A percentile compares a stretch with the other conserved stretches of the same genome.
These are phyloP conservation scores for Podochytrium sp. DNA, from an alignment of 192 early-diverging fungal species.

Conservation along the genomic window DNA sequence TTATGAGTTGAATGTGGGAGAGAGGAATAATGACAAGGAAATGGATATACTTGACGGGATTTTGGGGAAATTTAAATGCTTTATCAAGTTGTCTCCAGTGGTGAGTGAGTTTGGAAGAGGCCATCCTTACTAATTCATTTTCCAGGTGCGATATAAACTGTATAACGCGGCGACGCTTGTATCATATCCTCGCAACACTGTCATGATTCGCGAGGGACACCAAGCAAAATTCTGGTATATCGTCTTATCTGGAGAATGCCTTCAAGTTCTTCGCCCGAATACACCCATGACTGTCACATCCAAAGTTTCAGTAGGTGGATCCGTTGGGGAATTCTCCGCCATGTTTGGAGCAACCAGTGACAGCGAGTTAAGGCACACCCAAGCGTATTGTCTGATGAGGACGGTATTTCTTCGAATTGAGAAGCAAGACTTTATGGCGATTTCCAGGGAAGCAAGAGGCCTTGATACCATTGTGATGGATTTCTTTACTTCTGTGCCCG, in stretches of 20 bases:
- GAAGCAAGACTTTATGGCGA: constrained; percentile 30
- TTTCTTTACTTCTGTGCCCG: constrained; percentile 30
- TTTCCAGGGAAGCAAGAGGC: constrained; percentile 20
- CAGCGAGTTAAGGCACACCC: constrained; percentile 9
- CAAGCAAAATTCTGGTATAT: constrained; percentile 30
- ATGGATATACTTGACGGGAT: constrained; percentile 27
- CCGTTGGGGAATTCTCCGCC: constrained; percentile 21
- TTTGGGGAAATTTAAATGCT: constrained; percentile 22
- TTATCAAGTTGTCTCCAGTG: constrained; percentile 30
- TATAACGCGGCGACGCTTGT: constrained; percentile 32
- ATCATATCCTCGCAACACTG: constrained; percentile 25
- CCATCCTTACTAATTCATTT: too few species aligned
- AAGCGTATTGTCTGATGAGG: constrained; percentile 30
- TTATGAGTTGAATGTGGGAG: constrained; percentile 11
- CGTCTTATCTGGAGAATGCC: constrained; percentile 30
- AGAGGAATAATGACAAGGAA: constrained; percentile 21
- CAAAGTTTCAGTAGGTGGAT: constrained; percentile 13
- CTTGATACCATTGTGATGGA: constrained; percentile 28
- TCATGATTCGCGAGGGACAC: constrained; percentile 32
- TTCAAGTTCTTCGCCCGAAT: constrained; percentile 21
- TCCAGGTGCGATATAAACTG: constrained; percentile 33
- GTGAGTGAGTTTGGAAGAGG: too few species aligned
- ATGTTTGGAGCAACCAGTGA: neutral
- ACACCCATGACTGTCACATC: constrained; percentile 28
- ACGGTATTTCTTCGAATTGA: constrained; percentile 23